These are phyloP conservation scores for Moesziomyces antarcticus DNA, from an alignment of 1,284 basidiomycete species.

Conservation along the genomic window DNA sequence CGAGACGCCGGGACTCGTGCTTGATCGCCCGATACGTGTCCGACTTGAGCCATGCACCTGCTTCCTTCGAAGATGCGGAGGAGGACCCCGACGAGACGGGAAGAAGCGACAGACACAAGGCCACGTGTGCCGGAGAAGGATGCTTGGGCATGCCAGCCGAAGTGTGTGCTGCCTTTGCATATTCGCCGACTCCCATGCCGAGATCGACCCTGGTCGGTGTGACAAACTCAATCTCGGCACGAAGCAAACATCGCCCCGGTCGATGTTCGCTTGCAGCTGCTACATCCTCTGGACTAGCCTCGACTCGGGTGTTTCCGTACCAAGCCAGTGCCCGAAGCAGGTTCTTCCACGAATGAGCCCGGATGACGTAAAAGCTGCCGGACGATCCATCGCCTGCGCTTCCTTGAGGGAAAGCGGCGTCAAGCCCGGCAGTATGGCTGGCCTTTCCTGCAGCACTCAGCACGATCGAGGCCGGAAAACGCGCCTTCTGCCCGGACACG, in stretches of 20 bases:
- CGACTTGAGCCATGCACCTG: constrained; percentile 29
- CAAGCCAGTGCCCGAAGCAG: constrained; percentile 56
- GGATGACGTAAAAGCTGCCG: constrained; percentile 44
- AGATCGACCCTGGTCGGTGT: constrained; percentile 42
- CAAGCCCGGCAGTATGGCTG: background rate
- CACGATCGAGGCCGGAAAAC: constrained; percentile 41
- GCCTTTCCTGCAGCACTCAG: constrained; percentile 15
- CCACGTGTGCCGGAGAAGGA: constrained; percentile 46
- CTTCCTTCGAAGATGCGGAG: constrained; percentile 9
- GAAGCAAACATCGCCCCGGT: constrained; percentile 16
- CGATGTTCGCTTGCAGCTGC: constrained; percentile 33
- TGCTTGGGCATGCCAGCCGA: constrained; percentile 22
- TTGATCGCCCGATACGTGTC: constrained; percentile 32
- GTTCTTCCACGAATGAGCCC: constrained; percentile 55
- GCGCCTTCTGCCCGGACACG: constrained; percentile 12
- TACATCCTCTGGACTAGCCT: constrained; percentile 46
- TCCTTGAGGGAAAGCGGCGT: background rate
- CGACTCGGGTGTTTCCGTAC: constrained; percentile 57
- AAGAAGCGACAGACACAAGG: constrained; percentile 49
- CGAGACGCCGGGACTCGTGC: constrained; percentile 43
- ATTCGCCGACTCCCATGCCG: constrained; percentile 27
- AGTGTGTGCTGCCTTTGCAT: constrained; percentile 21
- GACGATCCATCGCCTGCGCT: background rate
- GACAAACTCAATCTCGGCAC: constrained; percentile 55
- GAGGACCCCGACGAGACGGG: constrained; percentile 9